Base-by-base conservation (phyloP, 202 grass and related monocot species). In the Bolboschoenoplectus hybrid region DNA sequence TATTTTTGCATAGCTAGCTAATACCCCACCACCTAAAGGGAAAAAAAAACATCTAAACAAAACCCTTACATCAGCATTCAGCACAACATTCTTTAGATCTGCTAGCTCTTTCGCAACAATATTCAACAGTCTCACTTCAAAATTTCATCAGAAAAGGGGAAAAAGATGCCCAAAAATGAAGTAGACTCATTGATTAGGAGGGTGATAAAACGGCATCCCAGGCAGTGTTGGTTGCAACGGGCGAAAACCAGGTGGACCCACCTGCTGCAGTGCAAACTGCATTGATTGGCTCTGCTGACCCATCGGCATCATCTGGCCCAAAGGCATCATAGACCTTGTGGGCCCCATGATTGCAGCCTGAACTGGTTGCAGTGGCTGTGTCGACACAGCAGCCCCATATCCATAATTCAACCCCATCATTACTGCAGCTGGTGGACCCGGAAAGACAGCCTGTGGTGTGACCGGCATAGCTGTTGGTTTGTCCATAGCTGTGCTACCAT, bases 371-470 rank as follows among this genome's bases (percentile, higher is more conserved):
- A 66, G 83, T 34, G 88, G 91, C 14, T 88, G 87, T 57, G 78
- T 61, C 1, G 87, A 85, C 73, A 85, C 75, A 36, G 80, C 85
- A 12, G 87, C 40, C 20, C 89, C 88, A 89, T 95, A 86, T 81
- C 82, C 91, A 86, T 99, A 99, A 50, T 92, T 89, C 91, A 99
- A 88, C n/a, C 88, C 90, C 43, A 99, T 94, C 88, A 99, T 89
- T 47, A 95, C 80, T 32, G 89, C 86, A 80, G 90, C 91, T 38
- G 96, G 85, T 56, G 92, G 93, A 36, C 75, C 78, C 85, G 91
- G 41, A 92, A 86, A 81, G 86, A 96, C 55, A 95, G 93, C 58
- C 81, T 92, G 92, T 16, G 87, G 76, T 64, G 90, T 70, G 66
- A 84, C 53, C 32, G 44, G 49, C 45, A 86, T 39, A 49, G 52